Conservation (phyloP, 2,329 filamentous ascomycete species). For the Diaporthe caulivora region DNA sequence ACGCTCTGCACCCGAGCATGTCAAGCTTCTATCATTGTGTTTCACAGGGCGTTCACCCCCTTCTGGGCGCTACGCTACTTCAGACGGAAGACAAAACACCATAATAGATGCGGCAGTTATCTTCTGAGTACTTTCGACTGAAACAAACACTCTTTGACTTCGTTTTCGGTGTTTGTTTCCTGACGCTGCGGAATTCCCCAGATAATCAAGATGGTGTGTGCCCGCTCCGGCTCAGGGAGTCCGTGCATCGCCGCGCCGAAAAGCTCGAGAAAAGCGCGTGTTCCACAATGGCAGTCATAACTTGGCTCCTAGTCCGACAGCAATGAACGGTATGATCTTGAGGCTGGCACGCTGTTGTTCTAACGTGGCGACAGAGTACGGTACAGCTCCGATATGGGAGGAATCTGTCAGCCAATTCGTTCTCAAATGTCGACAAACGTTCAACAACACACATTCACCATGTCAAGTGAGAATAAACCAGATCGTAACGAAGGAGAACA, state of each 20-base stretch:
- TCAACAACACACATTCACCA: not conserved
- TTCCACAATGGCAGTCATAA: no score
- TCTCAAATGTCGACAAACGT: not conserved
- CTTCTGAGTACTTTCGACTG: not conserved
- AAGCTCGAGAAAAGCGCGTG: not conserved
- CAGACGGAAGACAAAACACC: conserved; percentile 6
- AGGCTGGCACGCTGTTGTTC: no score
- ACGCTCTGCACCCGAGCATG: conserved; percentile 1
- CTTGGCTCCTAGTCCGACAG: not conserved
- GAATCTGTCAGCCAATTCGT: not conserved
- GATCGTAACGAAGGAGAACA: not conserved
- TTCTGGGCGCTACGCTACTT: not conserved
- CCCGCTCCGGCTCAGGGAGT: not conserved
- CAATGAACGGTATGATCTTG: not conserved
- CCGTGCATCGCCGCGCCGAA: not conserved
- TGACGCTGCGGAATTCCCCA: conserved; percentile 6
- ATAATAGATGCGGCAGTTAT: not conserved
- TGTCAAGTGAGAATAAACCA: not conserved
- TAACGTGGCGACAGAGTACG: not conserved
- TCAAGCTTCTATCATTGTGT: conserved; percentile 26
- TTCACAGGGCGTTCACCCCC: conserved; percentile 5
- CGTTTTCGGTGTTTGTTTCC: conserved; percentile 6
- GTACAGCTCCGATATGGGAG: no score
- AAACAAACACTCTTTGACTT: conserved; percentile 18
- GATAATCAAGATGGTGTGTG: not conserved